These are phyloP conservation scores for Cyberlindnera maclurae DNA, from an alignment of 805 yeast species.

Conservation along the genomic window DNA sequence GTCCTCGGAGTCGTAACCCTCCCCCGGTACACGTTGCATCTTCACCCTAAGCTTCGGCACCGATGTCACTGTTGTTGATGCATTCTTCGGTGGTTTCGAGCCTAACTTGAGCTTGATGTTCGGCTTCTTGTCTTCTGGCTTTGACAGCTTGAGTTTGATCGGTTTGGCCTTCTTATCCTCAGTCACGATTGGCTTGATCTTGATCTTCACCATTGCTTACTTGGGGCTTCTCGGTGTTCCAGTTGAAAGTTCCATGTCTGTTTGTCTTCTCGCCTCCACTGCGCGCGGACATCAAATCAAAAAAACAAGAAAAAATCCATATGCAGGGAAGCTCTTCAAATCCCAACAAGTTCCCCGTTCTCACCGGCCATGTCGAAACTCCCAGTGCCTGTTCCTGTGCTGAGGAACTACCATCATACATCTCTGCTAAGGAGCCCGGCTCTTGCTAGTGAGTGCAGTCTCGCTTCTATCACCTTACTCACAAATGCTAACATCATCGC, in stretches of 20 bases:
- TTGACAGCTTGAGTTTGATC: slow-evolving; percentile 12
- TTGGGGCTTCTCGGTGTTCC: too few species aligned
- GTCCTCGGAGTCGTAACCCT: slow-evolving; percentile 95
- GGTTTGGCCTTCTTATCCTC: slow-evolving; percentile 4
- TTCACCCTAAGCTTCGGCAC: slow-evolving; percentile 20
- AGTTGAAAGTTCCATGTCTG: too few species aligned
- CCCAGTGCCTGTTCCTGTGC: slow-evolving; percentile 6
- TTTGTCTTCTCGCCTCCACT: too few species aligned
- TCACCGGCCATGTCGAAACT: slow-evolving; percentile 3
- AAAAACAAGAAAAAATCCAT: too few species aligned
- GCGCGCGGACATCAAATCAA: too few species aligned
- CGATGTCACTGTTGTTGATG: slow-evolving; percentile 26
- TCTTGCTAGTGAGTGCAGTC: slow-evolving; percentile 4
- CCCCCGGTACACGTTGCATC: slow-evolving; percentile 70
- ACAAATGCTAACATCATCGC: background rate
- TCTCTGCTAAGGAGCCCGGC: slow-evolving; percentile 7
- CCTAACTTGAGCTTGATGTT: slow-evolving; percentile 11
- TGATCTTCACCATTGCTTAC: slow-evolving; percentile 6
- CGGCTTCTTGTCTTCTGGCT: slow-evolving; percentile 5
- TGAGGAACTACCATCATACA: slow-evolving; percentile 8
- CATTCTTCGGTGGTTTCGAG: background rate
- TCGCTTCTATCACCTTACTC: background rate
- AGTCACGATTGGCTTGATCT: slow-evolving; percentile 5
- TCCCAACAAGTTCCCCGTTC: too few species aligned
- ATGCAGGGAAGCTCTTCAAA: too few species aligned